A percentile compares a stretch with the other conserved stretches of the same genome.
Evolutionary conservation across 208 protist species (phyloP).

Genomic region (Trypanosoma vivax): DNA sequence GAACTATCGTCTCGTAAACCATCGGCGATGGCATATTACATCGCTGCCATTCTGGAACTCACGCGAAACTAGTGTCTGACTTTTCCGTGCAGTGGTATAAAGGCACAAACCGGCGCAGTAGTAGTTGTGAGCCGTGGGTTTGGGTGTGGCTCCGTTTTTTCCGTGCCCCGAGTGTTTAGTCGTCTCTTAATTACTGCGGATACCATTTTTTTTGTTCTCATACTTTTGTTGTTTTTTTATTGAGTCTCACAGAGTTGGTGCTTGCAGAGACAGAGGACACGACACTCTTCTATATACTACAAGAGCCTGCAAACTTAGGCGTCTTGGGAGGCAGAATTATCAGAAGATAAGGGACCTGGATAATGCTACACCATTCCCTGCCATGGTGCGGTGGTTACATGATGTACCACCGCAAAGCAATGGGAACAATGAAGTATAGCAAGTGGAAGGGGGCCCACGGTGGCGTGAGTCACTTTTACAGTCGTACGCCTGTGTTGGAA

Average conservation of each 20-base stretch:
- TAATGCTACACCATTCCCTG: conserved; percentile 37
- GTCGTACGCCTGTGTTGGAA: conserved; percentile 76
- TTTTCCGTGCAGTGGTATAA: neutral
- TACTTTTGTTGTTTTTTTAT: too few species aligned
- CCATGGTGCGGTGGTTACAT: conserved; percentile 61
- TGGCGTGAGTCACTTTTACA: conserved; percentile 82
- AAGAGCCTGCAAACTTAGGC: too few species aligned
- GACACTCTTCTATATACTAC: too few species aligned
- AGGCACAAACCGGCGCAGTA: conserved; percentile 1
- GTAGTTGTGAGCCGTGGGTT: too few species aligned
- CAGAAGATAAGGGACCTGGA: conserved; percentile 1
- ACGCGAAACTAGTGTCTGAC: neutral
- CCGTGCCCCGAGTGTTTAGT: too few species aligned
- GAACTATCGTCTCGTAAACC: neutral
- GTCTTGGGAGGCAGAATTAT: neutral
- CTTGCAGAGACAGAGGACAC: too few species aligned
- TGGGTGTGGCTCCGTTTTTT: too few species aligned
- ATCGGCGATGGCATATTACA: conserved; percentile 11
- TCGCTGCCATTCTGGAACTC: conserved; percentile 26
- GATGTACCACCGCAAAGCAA: conserved; percentile 86
- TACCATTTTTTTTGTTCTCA: too few species aligned
- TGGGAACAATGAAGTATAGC: conserved; percentile 84
- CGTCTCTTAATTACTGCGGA: too few species aligned
- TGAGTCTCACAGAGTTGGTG: too few species aligned
- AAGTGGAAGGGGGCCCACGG: conserved; percentile 70